A percentile compares a stretch with the other conserved stretches of the same genome.
Evolutionary conservation across 2,329 filamentous ascomycete species (phyloP).

Genomic region (Coniochaeta prunicola): DNA sequence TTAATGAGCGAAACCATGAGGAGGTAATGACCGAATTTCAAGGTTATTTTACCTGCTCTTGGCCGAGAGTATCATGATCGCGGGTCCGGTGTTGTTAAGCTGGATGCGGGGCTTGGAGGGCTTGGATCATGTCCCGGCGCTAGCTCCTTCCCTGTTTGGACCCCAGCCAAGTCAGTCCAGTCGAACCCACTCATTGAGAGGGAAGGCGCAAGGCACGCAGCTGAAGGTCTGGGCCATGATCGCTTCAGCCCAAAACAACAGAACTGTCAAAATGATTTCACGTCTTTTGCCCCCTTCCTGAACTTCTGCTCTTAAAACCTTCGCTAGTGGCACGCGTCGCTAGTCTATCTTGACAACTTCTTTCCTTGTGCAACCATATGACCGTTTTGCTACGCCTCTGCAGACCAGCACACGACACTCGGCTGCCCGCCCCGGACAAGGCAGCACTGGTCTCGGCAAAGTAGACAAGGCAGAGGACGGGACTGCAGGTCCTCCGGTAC

Average conservation of each 20-base stretch:
- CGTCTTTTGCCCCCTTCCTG: not conserved
- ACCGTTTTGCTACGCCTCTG: not conserved
- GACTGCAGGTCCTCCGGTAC: not conserved
- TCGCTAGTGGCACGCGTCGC: not conserved
- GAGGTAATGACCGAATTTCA: not conserved
- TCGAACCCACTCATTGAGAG: not conserved
- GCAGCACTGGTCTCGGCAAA: not conserved
- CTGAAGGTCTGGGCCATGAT: not conserved
- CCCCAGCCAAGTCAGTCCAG: not conserved
- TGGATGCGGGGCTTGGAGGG: not conserved
- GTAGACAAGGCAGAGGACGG: not conserved
- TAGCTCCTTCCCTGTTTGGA: not conserved
- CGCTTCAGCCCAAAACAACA: not conserved
- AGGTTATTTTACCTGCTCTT: not conserved
- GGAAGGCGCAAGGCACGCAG: not conserved
- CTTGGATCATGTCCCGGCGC: not conserved
- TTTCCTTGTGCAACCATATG: not conserved
- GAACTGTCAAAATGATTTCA: not conserved
- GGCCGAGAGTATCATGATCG: not conserved
- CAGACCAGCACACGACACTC: not conserved
- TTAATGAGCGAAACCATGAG: not conserved
- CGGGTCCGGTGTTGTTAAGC: not conserved
- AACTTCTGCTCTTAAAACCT: not conserved
- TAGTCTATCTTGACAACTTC: not conserved
- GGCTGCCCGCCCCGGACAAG: not conserved